These are phyloP conservation scores for Gonium pectorale DNA, from an alignment of 139 green algal species.

Conservation along the genomic window DNA sequence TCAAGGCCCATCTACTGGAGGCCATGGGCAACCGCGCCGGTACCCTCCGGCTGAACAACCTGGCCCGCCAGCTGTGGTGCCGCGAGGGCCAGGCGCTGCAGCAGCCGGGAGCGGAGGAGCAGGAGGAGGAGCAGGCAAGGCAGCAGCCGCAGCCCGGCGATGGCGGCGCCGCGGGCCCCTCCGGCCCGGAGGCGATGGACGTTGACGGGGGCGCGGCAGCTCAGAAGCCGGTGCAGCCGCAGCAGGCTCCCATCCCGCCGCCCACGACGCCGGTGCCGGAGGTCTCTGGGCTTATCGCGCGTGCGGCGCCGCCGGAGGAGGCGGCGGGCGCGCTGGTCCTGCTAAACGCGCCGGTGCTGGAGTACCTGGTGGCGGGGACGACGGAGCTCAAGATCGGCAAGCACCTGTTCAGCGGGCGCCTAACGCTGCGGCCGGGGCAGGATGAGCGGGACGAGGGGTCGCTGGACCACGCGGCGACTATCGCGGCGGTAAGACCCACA, in stretches of 20 bases:
- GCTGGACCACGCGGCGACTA: slow-evolving; percentile 36
- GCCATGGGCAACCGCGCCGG: slow-evolving; percentile 7
- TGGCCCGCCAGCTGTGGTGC: slow-evolving; percentile 42
- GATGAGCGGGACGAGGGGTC: slow-evolving; percentile 32
- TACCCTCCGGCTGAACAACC: slow-evolving; percentile 9
- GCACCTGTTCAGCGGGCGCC: slow-evolving; percentile 48
- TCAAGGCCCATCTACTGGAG: background rate
- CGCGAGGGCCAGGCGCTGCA: background rate
- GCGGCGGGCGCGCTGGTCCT: slow-evolving; percentile 17
- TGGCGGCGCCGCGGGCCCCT: background rate
- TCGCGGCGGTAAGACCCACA: background rate
- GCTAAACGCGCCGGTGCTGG: slow-evolving; percentile 31
- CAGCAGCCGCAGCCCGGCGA: background rate
- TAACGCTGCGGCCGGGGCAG: slow-evolving; percentile 50
- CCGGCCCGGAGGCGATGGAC: background rate
- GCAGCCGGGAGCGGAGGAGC: background rate
- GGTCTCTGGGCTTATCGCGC: slow-evolving; percentile 4
- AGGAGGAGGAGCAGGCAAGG: background rate
- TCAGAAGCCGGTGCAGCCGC: background rate
- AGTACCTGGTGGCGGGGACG: slow-evolving; percentile 25
- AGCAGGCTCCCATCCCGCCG: background rate
- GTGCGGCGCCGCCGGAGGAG: slow-evolving; percentile 9
- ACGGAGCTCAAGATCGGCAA: slow-evolving; percentile 41
- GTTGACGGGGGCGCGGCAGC: background rate
- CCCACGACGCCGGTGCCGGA: slow-evolving; percentile 4